Conservation (phyloP, 2,329 filamentous ascomycete genomes). For the Talaromyces sp. region DNA sequence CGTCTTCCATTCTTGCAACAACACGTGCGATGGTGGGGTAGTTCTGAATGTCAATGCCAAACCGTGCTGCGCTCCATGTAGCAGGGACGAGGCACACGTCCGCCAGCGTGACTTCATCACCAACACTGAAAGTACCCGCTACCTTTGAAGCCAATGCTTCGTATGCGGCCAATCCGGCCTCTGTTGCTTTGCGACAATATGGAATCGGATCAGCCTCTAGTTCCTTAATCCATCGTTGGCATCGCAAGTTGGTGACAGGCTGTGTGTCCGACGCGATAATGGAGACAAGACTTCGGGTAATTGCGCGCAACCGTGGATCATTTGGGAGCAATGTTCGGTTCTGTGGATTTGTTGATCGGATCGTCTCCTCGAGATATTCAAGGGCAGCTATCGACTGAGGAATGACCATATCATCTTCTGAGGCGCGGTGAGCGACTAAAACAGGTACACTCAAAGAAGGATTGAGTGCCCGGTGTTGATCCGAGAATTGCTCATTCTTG, state of each 20-base stretch:
- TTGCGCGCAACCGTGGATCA: conserved; percentile 45
- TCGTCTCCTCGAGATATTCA: conserved; percentile 60
- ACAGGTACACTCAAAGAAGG: conserved; percentile 56
- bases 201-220: conserved; percentile 44
- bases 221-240: conserved; percentile 49
- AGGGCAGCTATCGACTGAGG: conserved; percentile 59
- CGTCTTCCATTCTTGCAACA: conserved; percentile 45
- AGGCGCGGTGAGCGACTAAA: conserved; percentile 39
- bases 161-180: conserved; percentile 55
- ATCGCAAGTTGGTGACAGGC: conserved; percentile 58
- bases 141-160: conserved; percentile 43
- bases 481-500: conserved; percentile 50
- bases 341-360: conserved; percentile 30
- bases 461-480: conserved; percentile 50
- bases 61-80: conserved; percentile 56
- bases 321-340: conserved; percentile 48
- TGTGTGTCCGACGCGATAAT: conserved; percentile 60
- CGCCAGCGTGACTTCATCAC: conserved; percentile 55
- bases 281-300: conserved; percentile 52
- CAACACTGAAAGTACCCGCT: conserved; percentile 54
- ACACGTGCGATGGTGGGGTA: conserved; percentile 51
- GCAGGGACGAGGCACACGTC: conserved; percentile 59
- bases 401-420: conserved; percentile 37
- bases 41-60: conserved; percentile 51
- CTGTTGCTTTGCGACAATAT: conserved; percentile 55